These are phyloP conservation scores for Neonectria punicea DNA, from an alignment of 2,329 filamentous ascomycete species.

Conservation along the genomic window DNA sequence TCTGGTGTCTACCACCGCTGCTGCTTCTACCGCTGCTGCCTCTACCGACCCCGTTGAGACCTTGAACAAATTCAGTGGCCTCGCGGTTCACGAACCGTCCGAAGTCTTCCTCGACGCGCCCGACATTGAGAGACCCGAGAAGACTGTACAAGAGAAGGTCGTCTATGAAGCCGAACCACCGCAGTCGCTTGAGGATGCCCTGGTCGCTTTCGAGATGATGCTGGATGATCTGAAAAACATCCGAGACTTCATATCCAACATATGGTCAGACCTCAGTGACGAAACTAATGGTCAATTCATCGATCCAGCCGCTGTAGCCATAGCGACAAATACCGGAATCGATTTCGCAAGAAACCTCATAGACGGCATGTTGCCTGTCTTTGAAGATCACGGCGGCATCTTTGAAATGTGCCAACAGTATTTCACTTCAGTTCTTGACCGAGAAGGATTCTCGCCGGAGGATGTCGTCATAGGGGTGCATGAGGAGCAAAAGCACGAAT, in stretches of 20 bases:
- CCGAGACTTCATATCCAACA: slow-evolving; percentile 42
- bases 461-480: slow-evolving; percentile 50
- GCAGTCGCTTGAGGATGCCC: slow-evolving; percentile 37
- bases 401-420: background rate
- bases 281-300: slow-evolving; percentile 22
- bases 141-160: background rate
- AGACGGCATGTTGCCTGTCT: background rate
- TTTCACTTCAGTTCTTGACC: background rate
- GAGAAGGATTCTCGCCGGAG: slow-evolving; percentile 41
- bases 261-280: slow-evolving; percentile 38
- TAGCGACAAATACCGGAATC: slow-evolving; percentile 52
- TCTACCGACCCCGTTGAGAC: background rate
- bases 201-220: slow-evolving; percentile 42
- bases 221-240: slow-evolving; percentile 45
- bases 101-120: background rate
- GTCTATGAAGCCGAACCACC: slow-evolving; percentile 48
- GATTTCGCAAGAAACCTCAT: slow-evolving; percentile 47
- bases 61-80: background rate
- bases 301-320: slow-evolving; percentile 47
- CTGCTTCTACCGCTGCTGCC: background rate
- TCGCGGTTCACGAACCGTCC: background rate
- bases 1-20: background rate
- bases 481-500: background rate
- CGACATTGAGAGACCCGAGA: background rate
- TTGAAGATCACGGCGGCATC: background rate